Percentiles rank a stretch among this genome's conserved stretches.
Conservation (phyloP, 768 basidiomycete species). For the Tylopilus vinaceipallidus region DNA sequence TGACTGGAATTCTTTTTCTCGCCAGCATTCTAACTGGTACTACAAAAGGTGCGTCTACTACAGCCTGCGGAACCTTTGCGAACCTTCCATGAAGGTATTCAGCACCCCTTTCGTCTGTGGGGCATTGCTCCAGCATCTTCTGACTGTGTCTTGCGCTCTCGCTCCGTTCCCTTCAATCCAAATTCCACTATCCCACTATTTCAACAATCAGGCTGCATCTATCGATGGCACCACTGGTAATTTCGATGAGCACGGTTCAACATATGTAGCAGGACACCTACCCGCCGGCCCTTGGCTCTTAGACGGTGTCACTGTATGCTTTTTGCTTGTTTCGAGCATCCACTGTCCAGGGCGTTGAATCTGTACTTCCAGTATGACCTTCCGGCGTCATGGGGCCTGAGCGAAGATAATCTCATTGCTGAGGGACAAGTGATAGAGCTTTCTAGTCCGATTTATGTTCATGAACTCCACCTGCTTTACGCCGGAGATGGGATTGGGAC, state of each 20-base stretch:
- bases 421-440: conserved; percentile 40
- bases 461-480: conserved; percentile 50
- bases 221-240: conserved; percentile 35
- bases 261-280: conserved; percentile 41
- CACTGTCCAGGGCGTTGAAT: not conserved
- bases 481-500: conserved; percentile 39
- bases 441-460: conserved; percentile 34
- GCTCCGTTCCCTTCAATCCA: conserved; percentile 32
- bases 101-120: conserved; percentile 24
- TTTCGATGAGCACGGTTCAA: conserved; percentile 40
- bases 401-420: conserved; percentile 45
- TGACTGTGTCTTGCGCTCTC: conserved; percentile 11
- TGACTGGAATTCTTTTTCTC: too few species aligned
- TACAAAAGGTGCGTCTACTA: too few species aligned
- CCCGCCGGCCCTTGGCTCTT: conserved; percentile 39
- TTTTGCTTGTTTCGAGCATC: not conserved
- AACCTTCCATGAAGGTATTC: conserved; percentile 17
- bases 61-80: too few species aligned
- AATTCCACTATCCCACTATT: conserved; percentile 30
- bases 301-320: conserved; percentile 39
- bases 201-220: conserved; percentile 46
- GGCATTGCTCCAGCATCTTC: conserved; percentile 19
- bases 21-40: too few species aligned
- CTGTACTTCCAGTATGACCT: conserved; percentile 39
- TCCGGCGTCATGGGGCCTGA: conserved; percentile 40